These are phyloP conservation scores for Clitopilus passeckerianus DNA, from an alignment of 768 basidiomycete genomes.

Conservation along the genomic window DNA sequence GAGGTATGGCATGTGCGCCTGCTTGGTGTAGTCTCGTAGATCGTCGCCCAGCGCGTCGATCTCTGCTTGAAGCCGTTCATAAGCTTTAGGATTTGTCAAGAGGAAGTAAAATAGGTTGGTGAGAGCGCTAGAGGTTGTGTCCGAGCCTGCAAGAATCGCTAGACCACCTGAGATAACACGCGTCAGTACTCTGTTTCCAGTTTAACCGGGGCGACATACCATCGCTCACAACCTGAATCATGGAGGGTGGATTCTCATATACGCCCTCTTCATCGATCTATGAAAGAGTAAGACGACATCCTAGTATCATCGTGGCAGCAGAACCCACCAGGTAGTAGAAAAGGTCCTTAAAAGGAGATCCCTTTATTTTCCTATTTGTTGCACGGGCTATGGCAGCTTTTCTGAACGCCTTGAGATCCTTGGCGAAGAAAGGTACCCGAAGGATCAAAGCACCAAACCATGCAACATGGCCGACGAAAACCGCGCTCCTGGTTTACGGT, in stretches of 20 bases:
- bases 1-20: slow-evolving; percentile 10
- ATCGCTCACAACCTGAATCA: slow-evolving; percentile 13
- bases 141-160: slow-evolving; percentile 13
- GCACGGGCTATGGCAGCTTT: not conserved
- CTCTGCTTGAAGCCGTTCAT: slow-evolving; percentile 6
- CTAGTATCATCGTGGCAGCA: not conserved
- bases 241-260: slow-evolving; percentile 5
- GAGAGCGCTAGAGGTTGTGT: slow-evolving; percentile 13
- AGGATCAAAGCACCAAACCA: not conserved
- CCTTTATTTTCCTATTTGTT: slow-evolving; percentile 17
- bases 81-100: slow-evolving; percentile 11
- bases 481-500: not conserved
- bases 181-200: not conserved
- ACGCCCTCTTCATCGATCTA: slow-evolving; percentile 17
- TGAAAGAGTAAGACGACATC: not conserved
- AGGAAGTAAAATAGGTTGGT: slow-evolving; percentile 12
- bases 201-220: not conserved
- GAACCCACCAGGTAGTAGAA: slow-evolving; percentile 14
- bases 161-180: not conserved
- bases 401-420: not conserved
- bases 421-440: not conserved
- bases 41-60: slow-evolving; percentile 1
- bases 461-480: not conserved
- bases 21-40: not conserved
- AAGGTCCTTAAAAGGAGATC: slow-evolving; percentile 11